phyloP scores from a whole-genome alignment of 2,329 filamentous ascomycete genomes.

The Canariomyces notabilis region DNA sequence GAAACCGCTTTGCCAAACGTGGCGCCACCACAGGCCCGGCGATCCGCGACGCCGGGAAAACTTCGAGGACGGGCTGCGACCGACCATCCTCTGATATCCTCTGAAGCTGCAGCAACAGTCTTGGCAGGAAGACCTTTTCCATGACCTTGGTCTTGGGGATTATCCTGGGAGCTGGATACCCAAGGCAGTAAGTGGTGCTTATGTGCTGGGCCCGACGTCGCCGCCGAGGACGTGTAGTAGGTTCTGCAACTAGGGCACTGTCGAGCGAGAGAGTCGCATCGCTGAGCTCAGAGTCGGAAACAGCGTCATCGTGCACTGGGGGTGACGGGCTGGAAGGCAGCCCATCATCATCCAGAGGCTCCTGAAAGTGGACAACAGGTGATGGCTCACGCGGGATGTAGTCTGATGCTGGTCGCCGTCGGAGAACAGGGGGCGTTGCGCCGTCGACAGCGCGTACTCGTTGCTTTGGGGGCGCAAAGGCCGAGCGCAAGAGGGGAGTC shows the following conservation, averaged over 20 bases:
- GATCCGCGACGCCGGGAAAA: slow-evolving; percentile 63
- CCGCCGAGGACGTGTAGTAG: slow-evolving; percentile 32
- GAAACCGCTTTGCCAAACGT: slow-evolving; percentile 55
- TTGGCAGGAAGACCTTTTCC: slow-evolving; percentile 58
- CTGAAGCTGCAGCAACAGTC: slow-evolving; percentile 67
- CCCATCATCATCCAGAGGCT: slow-evolving; percentile 32
- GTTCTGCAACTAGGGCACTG: slow-evolving; percentile 28
- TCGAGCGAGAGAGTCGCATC: slow-evolving; percentile 41
- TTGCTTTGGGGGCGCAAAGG: slow-evolving; percentile 34
- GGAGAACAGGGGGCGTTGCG: slow-evolving; percentile 16
- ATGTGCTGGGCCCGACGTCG: slow-evolving; percentile 46
- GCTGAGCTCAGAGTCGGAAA: slow-evolving; percentile 43
- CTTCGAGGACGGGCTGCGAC: slow-evolving; percentile 64
- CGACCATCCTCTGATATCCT: slow-evolving; percentile 55
- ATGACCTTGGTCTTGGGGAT: slow-evolving; percentile 60
- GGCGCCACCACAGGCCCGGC: slow-evolving; percentile 52
- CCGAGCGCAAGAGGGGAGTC: slow-evolving; percentile 39
- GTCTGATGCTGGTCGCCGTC: slow-evolving; percentile 35
- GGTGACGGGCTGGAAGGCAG: slow-evolving; percentile 17
- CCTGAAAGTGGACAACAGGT: slow-evolving; percentile 44
- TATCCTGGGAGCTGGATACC: slow-evolving; percentile 59
- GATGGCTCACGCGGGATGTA: slow-evolving; percentile 33
- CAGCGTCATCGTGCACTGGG: slow-evolving; percentile 46
- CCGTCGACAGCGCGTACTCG: slow-evolving; percentile 14
- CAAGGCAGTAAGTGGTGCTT: slow-evolving; percentile 61